Percentiles rank a stretch among this genome's conserved stretches.
phyloP scores from a whole-genome alignment of 768 basidiomycete genomes.

The Amanita molliuscula region DNA sequence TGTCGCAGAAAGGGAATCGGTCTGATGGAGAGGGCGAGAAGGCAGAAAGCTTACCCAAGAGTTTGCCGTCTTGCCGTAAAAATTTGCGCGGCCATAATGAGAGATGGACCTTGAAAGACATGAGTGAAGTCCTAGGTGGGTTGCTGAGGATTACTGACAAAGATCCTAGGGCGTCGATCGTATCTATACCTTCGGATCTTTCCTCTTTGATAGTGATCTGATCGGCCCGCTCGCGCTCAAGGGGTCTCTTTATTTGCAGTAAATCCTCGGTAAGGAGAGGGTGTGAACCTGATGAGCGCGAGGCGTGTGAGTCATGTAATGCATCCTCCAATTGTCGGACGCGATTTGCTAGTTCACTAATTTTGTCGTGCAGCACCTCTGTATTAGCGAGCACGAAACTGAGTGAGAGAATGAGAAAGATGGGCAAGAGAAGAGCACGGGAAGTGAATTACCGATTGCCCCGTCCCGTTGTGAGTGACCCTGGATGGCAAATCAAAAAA shows the following conservation, averaged over 20 bases:
- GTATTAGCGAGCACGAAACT: slow-evolving; percentile 69
- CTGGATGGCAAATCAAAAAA: slow-evolving; percentile 20
- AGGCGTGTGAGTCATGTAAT: slow-evolving; percentile 39
- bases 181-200: slow-evolving; percentile 39
- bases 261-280: slow-evolving; percentile 53
- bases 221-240: slow-evolving; percentile 47
- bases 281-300: slow-evolving; percentile 38
- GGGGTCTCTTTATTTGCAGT: slow-evolving; percentile 54
- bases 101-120: slow-evolving; percentile 41
- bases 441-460: slow-evolving; percentile 44
- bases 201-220: slow-evolving; percentile 24
- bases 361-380: slow-evolving; percentile 61
- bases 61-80: slow-evolving; percentile 57
- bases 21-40: slow-evolving; percentile 8
- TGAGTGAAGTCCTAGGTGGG: too few species aligned
- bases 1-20: slow-evolving; percentile 16
- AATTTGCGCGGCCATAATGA: slow-evolving; percentile 50
- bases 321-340: slow-evolving; percentile 65
- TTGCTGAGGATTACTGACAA: slow-evolving; percentile 29
- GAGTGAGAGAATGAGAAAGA: not conserved
- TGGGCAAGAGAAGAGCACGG: not conserved
- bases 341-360: slow-evolving; percentile 45
- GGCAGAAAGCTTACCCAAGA: slow-evolving; percentile 43
- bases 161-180: slow-evolving; percentile 55
- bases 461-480: slow-evolving; percentile 63